Evolutionary conservation across 2,329 filamentous ascomycete genomes (phyloP).

Genomic region (Claviceps africana): DNA sequence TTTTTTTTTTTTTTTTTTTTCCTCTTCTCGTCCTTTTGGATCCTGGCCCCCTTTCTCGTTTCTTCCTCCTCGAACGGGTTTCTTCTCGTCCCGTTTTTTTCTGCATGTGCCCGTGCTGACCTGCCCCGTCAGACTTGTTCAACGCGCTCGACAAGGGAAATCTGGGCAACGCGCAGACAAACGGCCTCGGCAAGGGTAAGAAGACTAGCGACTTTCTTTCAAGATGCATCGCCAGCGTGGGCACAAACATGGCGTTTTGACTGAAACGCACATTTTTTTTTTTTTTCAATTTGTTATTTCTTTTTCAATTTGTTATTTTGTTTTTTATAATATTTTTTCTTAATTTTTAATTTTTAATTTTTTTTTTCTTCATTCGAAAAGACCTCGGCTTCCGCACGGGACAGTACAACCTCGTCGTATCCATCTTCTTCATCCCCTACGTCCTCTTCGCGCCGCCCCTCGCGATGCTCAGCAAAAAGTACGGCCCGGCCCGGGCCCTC

Average conservation of each 20-base stretch:
- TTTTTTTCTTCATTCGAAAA: too few relatives aligned
- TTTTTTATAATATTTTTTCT: too few relatives aligned
- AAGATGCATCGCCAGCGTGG: neutral
- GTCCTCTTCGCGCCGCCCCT: conserved; percentile 50
- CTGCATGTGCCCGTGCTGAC: neutral
- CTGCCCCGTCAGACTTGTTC: conserved; percentile 24
- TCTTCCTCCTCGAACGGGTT: neutral
- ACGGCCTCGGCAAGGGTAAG: conserved; percentile 24
- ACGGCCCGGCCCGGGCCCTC: conserved; percentile 51
- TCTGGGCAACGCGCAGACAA: conserved; percentile 42
- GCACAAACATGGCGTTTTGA: conserved; percentile 11
- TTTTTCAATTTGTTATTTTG: too few relatives aligned
- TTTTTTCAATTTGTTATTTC: too few relatives aligned
- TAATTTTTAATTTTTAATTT: too few relatives aligned
- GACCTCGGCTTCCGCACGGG: conserved; percentile 38
- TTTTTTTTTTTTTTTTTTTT: neutral
- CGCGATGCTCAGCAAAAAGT: conserved; percentile 55
- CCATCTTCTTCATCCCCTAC: conserved; percentile 64
- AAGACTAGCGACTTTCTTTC: too few relatives aligned
- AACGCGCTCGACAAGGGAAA: conserved; percentile 31
- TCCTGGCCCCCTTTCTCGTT: neutral
- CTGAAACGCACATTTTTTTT: too few relatives aligned
- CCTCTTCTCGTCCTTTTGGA: neutral
- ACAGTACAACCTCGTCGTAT: conserved; percentile 58
- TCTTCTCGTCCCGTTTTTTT: neutral